phyloP scores from a whole-genome alignment of 768 basidiomycete species.

The Xanthoconium stramineum region DNA sequence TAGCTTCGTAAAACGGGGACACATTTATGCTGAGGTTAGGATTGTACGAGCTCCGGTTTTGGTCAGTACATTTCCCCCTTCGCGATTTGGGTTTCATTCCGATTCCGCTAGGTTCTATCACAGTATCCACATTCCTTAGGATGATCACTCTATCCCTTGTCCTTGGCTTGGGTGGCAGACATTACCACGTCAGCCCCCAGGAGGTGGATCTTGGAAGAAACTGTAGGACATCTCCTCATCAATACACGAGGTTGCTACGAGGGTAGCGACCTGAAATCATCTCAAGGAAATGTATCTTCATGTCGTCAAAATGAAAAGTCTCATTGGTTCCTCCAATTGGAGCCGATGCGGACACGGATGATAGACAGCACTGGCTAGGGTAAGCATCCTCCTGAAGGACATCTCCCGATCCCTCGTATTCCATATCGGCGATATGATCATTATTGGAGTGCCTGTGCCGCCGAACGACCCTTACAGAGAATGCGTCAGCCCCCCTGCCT shows the following conservation, averaged over 20 bases:
- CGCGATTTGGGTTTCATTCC: background rate
- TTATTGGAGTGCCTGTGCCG: constrained; percentile 46
- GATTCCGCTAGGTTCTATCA: constrained; percentile 39
- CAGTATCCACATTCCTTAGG: constrained; percentile 44
- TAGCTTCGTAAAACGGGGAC: background rate
- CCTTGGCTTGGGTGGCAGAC: constrained; percentile 51
- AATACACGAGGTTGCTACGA: constrained; percentile 55
- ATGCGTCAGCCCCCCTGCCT: constrained; percentile 46
- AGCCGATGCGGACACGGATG: too few relatives aligned
- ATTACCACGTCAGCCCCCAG: constrained; percentile 32
- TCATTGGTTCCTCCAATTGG: too few relatives aligned
- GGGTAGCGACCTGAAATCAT: constrained; percentile 48
- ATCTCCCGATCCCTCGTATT: constrained; percentile 36
- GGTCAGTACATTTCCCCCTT: constrained; percentile 10
- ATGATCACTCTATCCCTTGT: constrained; percentile 43
- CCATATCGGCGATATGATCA: constrained; percentile 22
- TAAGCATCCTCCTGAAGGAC: constrained; percentile 46
- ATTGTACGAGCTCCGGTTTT: constrained; percentile 45
- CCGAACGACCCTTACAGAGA: constrained; percentile 38
- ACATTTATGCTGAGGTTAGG: constrained; percentile 12
- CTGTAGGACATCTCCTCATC: constrained; percentile 41
- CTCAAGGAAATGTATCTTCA: constrained; percentile 41
- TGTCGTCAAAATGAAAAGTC: constrained; percentile 46
- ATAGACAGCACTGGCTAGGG: constrained; percentile 42
- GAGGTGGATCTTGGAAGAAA: background rate